Evolutionary conservation across 106 monocot species (phyloP), one percentile per base, ranked within the genome.

Genomic region (Allium fistulosum): DNA sequence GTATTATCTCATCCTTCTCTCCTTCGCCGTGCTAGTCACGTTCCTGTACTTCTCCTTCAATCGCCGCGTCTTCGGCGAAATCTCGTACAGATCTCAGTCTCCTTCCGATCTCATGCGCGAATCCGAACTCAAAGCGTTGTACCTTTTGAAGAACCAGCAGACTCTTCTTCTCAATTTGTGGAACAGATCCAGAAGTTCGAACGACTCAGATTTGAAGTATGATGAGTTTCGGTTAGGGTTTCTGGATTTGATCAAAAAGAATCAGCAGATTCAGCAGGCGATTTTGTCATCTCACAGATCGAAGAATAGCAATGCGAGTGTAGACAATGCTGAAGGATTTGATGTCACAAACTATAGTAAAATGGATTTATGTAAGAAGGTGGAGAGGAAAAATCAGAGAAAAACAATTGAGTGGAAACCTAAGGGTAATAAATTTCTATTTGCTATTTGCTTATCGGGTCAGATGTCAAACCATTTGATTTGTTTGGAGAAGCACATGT

Each of bases 401-500:
- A 71, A 82, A 63, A 89, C 87, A 22, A 85, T 92, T 9, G 92
- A 92, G 66, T 99, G 97, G 97, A 82, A 78, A 12, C 97, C 97
- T 6, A 86, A 79, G 77, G 82, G 85, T 62, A 73, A 99, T 50
- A 63, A 83, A 15, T 99, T 70, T 69, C 71, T 99, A 77, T 79
- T 99, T 10, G 92, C 84, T 6, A 87, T 99, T n/a, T 99, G 97
- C 50, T 14, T 87, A 15, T 87, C 92, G 7, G 97, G 97, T 8
- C 97, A 99, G 66, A 99, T 99, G 87, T 92, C 97, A 12, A 99
- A 99, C 80, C 97, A 99, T 68, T 72, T 99, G 70, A 92, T 92
- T 51, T 99, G 97, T 74, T 72, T 99, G 59, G 87, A 99, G 82
- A 99, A 99, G 76, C 97, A 99, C 66, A 99, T 99, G 97, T 92